Evolutionary conservation across 257 asterid genomes (phyloP).

Genomic region (Ehretia macrophylla): DNA sequence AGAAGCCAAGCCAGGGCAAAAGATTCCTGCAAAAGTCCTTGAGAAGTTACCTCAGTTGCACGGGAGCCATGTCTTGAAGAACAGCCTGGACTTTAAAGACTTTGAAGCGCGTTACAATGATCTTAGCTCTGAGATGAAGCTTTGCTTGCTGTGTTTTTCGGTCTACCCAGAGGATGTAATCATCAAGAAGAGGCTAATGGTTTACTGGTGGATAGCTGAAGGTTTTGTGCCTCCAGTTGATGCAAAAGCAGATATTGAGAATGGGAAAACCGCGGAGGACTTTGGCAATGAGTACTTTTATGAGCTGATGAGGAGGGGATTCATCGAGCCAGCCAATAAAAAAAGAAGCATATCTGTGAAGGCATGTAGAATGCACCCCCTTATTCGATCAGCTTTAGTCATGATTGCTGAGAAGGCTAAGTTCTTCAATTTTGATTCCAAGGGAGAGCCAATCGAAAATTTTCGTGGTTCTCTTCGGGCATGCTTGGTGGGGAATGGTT

Average conservation of each 20-base stretch:
- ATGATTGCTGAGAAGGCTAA: slow-evolving; percentile 24
- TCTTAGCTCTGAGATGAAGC: slow-evolving; percentile 18
- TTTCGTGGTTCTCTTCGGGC: slow-evolving; percentile 20
- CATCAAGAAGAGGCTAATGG: slow-evolving; percentile 43
- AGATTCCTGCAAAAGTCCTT: neutral
- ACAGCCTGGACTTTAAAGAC: slow-evolving; percentile 23
- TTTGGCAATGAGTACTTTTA: slow-evolving; percentile 8
- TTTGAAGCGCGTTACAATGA: slow-evolving; percentile 21
- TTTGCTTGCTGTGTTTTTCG: slow-evolving; percentile 40
- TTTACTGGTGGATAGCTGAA: slow-evolving; percentile 46
- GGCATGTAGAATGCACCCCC: slow-evolving; percentile 31
- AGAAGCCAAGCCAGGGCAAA: neutral
- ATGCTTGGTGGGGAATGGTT: slow-evolving; percentile 40
- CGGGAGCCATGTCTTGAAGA: slow-evolving; percentile 1
- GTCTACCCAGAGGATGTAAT: slow-evolving; percentile 32
- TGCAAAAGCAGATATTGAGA: neutral
- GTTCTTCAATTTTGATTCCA: slow-evolving; percentile 25
- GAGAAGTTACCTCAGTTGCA: slow-evolving; percentile 25
- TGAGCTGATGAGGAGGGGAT: slow-evolving; percentile 24
- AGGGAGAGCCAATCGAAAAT: slow-evolving; percentile 30
- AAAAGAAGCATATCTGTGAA: slow-evolving; percentile 20
- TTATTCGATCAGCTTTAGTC: slow-evolving; percentile 25
- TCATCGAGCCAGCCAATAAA: slow-evolving; percentile 30
- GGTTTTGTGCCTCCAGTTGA: slow-evolving; percentile 23
- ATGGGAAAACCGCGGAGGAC: slow-evolving; percentile 6